Evolutionary conservation across 2,329 filamentous ascomycete species (phyloP).

Genomic region (Claviceps purpurea): DNA sequence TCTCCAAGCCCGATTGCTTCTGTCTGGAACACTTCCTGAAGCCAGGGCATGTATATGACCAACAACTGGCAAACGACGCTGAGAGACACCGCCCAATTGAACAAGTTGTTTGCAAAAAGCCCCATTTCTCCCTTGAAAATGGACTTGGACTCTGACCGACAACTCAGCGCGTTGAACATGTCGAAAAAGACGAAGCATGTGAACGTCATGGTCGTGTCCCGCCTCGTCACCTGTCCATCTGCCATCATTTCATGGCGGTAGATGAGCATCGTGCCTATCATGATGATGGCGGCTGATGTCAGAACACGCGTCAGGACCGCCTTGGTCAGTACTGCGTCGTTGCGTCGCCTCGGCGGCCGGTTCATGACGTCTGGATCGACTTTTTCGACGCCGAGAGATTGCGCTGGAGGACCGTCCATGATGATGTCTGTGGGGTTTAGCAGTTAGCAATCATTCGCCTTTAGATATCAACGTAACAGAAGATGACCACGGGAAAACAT

Average conservation of each 20-base stretch:
- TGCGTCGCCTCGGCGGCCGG: slow-evolving; percentile 69
- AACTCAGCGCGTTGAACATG: slow-evolving; percentile 97
- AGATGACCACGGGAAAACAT: slow-evolving; percentile 13
- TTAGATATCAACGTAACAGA: neutral
- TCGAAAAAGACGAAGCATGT: slow-evolving; percentile 98
- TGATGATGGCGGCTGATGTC: slow-evolving; percentile 78
- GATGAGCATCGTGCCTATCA: slow-evolving; percentile 79
- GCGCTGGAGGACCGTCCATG: slow-evolving; percentile 96
- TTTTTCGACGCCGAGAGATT: slow-evolving; percentile 89
- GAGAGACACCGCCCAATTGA: slow-evolving; percentile 88
- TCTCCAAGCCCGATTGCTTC: slow-evolving; percentile 68
- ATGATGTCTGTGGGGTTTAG: slow-evolving; percentile 61
- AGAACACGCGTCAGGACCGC: slow-evolving; percentile 73
- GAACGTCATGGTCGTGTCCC: slow-evolving; percentile 98
- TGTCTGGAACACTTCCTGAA: slow-evolving; percentile 93
- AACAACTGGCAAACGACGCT: slow-evolving; percentile 74
- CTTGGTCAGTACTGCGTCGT: slow-evolving; percentile 81
- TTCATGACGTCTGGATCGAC: slow-evolving; percentile 93
- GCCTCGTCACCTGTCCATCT: slow-evolving; percentile 71
- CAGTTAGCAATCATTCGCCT: neutral
- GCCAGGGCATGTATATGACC: slow-evolving; percentile 87
- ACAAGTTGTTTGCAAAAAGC: slow-evolving; percentile 77
- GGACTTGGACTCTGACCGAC: slow-evolving; percentile 82
- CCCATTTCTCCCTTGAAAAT: slow-evolving; percentile 75
- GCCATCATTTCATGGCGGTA: slow-evolving; percentile 85